These are phyloP conservation scores for Magnaporthales sp. DNA, from an alignment of 2,329 filamentous ascomycete species.

Conservation along the genomic window DNA sequence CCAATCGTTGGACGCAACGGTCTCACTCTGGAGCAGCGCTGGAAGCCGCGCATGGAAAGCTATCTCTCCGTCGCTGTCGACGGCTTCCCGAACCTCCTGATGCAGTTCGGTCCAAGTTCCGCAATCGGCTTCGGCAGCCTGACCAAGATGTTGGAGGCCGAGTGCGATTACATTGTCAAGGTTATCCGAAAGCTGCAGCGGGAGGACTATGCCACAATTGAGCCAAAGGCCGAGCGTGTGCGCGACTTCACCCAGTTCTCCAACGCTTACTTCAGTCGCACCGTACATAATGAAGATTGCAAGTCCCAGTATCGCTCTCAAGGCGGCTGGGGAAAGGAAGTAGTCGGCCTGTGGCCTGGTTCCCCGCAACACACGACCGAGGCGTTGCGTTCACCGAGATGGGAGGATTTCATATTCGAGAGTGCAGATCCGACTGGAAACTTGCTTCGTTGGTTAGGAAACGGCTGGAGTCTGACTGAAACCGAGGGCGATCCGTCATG, in stretches of 20 bases:
- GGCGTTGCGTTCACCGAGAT: conserved; percentile 29
- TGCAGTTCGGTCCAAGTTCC: conserved; percentile 40
- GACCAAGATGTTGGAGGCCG: conserved; percentile 36
- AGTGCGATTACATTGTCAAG: conserved; percentile 37
- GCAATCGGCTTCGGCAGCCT: conserved; percentile 37
- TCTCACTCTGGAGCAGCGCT: conserved; percentile 27
- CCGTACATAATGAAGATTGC: conserved; percentile 39
- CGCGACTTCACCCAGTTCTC: conserved; percentile 37
- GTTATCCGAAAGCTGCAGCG: conserved; percentile 38
- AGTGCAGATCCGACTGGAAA: conserved; percentile 21
- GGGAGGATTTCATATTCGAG: conserved; percentile 37
- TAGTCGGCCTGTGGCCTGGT: conserved; percentile 36
- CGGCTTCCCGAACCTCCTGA: conserved; percentile 39
- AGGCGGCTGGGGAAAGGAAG: conserved; percentile 26
- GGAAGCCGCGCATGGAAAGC: conserved; percentile 26
- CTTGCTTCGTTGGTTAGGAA: conserved; percentile 29
- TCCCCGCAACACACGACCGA: conserved; percentile 34
- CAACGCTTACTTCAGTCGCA: conserved; percentile 36
- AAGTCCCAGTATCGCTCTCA: conserved; percentile 45
- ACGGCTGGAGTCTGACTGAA: conserved; percentile 31
- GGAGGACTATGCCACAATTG: conserved; percentile 34
- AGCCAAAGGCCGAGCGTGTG: conserved; percentile 32
- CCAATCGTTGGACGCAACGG: conserved; percentile 28
- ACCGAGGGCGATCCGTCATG: conserved; percentile 25
- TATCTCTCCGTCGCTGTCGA: conserved; percentile 38